Evolutionary conservation across 2,329 filamentous ascomycete genomes (phyloP).

Genomic region (Rhynchosporium graminicola): DNA sequence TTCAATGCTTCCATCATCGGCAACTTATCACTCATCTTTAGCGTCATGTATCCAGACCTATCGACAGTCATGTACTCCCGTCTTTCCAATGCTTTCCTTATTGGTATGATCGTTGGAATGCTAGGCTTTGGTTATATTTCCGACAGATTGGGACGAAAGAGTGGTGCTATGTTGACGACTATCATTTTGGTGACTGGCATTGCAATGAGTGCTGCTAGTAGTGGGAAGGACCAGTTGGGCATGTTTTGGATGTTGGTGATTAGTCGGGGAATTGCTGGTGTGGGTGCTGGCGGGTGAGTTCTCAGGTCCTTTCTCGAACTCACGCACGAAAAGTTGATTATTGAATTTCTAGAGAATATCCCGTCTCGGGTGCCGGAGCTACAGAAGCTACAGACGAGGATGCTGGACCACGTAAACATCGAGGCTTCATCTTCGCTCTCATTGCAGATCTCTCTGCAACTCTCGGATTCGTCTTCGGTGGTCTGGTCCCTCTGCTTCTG

Average conservation of each 20-base stretch:
- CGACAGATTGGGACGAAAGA: conserved; percentile 51
- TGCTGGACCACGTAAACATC: conserved; percentile 45
- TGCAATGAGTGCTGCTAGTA: conserved; percentile 48
- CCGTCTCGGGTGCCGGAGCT: conserved; percentile 51
- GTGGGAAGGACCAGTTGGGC: conserved; percentile 42
- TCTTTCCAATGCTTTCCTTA: conserved; percentile 56
- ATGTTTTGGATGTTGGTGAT: conserved; percentile 50
- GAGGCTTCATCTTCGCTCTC: conserved; percentile 59
- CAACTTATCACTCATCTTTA: conserved; percentile 47
- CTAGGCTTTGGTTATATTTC: conserved; percentile 53
- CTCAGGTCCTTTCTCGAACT: not conserved
- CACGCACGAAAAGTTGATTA: not conserved
- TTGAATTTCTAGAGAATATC: conserved; percentile 47
- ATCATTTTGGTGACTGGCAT: conserved; percentile 44
- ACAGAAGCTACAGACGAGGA: conserved; percentile 56
- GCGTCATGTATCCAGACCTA: conserved; percentile 47
- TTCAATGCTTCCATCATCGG: conserved; percentile 50
- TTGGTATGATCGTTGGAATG: conserved; percentile 59
- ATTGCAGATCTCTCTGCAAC: conserved; percentile 52
- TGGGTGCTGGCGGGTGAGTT: conserved; percentile 43
- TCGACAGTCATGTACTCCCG: conserved; percentile 50
- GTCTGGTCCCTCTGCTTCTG: conserved; percentile 49
- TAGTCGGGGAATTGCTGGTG: conserved; percentile 47
- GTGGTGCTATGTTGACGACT: conserved; percentile 50
- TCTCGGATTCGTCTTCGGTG: conserved; percentile 53